Percentiles rank a stretch among this genome's conserved stretches.
Evolutionary conservation across 1,284 basidiomycete genomes (phyloP).

Genomic region (Ganoderma sinense): DNA sequence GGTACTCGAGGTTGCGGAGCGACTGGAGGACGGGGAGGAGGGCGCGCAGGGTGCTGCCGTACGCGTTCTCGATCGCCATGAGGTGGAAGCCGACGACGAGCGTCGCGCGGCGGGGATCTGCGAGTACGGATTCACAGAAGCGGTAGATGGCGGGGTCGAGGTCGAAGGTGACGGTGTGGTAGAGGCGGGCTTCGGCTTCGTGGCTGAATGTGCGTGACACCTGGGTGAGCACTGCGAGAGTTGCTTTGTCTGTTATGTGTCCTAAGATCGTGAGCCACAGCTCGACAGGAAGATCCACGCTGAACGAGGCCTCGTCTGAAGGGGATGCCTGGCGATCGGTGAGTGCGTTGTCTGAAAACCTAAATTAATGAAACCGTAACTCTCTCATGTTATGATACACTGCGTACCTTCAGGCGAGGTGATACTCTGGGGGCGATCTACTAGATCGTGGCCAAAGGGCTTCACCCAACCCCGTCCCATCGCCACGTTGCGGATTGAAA

Average conservation of each 20-base stretch:
- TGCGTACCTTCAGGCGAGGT: not conserved
- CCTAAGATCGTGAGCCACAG: constrained; percentile 9
- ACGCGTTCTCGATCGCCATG: not conserved
- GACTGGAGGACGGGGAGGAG: not conserved
- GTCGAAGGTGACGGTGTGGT: constrained; percentile 5
- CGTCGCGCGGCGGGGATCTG: not conserved
- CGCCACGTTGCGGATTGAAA: not conserved
- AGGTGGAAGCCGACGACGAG: constrained; percentile 1
- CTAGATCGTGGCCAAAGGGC: not conserved
- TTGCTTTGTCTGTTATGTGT: not conserved
- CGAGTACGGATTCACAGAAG: not conserved
- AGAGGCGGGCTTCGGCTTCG: constrained; percentile 6
- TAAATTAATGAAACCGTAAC: not conserved
- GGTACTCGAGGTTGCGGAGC: not conserved
- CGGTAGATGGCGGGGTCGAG: not conserved
- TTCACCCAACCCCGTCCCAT: not conserved
- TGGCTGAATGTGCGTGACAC: not conserved
- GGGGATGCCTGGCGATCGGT: not conserved
- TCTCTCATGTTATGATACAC: not conserved
- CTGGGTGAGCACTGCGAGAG: not conserved
- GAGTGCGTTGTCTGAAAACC: not conserved
- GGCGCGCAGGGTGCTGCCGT: not conserved
- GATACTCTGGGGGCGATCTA: not conserved
- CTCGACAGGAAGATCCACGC: constrained; percentile 10
- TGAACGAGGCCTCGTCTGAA: not conserved